Conservation (phyloP, 1,284 basidiomycete species). For the Cryptococcus sp. region DNA sequence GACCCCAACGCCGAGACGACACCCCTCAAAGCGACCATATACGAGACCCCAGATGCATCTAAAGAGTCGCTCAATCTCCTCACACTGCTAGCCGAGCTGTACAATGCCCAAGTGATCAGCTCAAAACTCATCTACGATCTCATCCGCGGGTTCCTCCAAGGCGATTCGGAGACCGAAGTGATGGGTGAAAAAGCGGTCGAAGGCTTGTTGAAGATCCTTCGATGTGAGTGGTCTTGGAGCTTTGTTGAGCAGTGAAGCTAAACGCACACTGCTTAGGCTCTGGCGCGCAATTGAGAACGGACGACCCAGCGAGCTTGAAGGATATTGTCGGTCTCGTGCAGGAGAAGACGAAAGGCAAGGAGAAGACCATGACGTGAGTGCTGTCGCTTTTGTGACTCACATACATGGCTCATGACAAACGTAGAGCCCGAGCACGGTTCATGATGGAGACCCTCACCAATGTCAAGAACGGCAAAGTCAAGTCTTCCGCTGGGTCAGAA, state of each 20-base stretch:
- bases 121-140: conserved; percentile 87
- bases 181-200: conserved; percentile 81
- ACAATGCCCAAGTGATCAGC: conserved; percentile 93
- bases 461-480: conserved; percentile 86
- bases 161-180: conserved; percentile 45
- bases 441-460: conserved; percentile 90
- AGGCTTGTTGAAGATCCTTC: conserved; percentile 78
- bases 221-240: conserved; percentile 63
- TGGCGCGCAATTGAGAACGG: conserved; percentile 78
- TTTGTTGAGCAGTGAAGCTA: background rate
- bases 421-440: conserved; percentile 64
- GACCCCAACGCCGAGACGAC: conserved; percentile 12
- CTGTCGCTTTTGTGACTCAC: background rate
- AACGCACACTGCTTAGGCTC: conserved; percentile 60
- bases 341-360: conserved; percentile 64
- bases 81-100: conserved; percentile 84
- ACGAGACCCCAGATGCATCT: conserved; percentile 55
- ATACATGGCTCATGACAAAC: background rate
- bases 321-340: conserved; percentile 67
- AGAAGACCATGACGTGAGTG: conserved; percentile 63
- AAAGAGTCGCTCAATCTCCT: conserved; percentile 90
- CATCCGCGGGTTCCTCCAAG: conserved; percentile 72
- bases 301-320: conserved; percentile 59
- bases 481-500: conserved; percentile 61
- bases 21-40: conserved; percentile 30